Evolutionary conservation across 805 yeast genomes (phyloP), one percentile per base, ranked within the genome.

Genomic region (Blastobotrys americana): DNA sequence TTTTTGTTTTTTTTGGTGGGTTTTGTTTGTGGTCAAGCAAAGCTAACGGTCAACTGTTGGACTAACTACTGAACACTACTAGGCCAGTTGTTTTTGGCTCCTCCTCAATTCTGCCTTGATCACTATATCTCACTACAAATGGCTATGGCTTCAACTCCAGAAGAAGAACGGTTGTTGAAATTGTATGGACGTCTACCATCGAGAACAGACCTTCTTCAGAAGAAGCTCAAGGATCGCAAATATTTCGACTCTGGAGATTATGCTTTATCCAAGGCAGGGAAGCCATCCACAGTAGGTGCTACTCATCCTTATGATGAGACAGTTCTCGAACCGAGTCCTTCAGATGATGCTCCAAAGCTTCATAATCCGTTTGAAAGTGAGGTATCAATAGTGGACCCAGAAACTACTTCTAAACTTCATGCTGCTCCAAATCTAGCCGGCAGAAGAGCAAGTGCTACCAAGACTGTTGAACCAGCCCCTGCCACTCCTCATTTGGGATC

Each of bases 211-310:
- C 70, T 88, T 15, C 70, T 88, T 42, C 73, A 83, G 42, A 77
- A 81, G 50, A 84, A 84, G 60, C 45, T 60, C 25, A 85, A 85
- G 64, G 96, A 89, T 51, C 77, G 95, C 55, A 89, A 87, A 67
- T 88, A 84, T 64, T 89, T 88, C 58, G 97, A 88, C 60, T 83
- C 94, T 50, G 96, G 96, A 5, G 97, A 88, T 65, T 88, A 88
- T 63, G 96, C 96, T 8, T 75, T 88, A 74, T 84, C 61, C 44
- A 56, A 65, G 34, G 68, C 69, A 17, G 69, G 67, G 41, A 53
- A 56, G 46, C 50, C 64, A 15, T 58, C 62, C n/a, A 63, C 54
- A 31, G 58, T 60, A 10, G 62, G 64, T 55, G 43, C 50, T 8
- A 50, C 51, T 39, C 56, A 52, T 27, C 56, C 56, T 8, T 52